Evolutionary conservation across 345 rosid genomes (phyloP), one percentile per base, ranked within the genome.

Genomic region (Citrus cavaleriei): DNA sequence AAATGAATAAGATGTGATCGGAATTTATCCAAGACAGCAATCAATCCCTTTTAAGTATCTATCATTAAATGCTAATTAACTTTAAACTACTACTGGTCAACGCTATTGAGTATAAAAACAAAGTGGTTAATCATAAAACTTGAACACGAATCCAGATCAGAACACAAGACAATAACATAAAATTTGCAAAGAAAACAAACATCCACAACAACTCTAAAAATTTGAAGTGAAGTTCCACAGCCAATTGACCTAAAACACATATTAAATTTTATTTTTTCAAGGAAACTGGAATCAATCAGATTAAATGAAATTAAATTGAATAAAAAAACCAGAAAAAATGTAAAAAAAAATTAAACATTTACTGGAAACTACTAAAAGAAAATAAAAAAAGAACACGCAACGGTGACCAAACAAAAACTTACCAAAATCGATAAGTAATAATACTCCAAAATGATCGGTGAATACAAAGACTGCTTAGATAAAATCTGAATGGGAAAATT

Each of bases 281-380:
- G 51, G 18, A 4, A 3, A 13, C 51, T 7, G 2, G 13, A 73
- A 37, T 34, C 65, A 35, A 54, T 49, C 16, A 70, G 12, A 22
- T 46, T 19, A 38, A 61, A 22, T 16, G 18, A 38, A 19, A n/a
- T 27, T 2, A 32, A 59, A 60, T 25, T 14, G 27, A 6, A 80
- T 60, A 65, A 14, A 46, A n/a, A n/a, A 64, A 46, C 65, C 25
- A 63, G 5, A 25, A 42, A 46, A n/a, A n/a, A n/a, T n/a, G n/a
- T n/a, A n/a, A n/a, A n/a, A n/a, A n/a, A n/a, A 13, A 74, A 16
- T 24, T 32, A 42, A 68, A 2, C 72, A 49, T 69, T 83, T 80
- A 22, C 60, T 18, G 30, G 55, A 68, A 72, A 62, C 19, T 4
- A 71, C 57, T 12, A 13, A 68, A 32, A 6, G 77, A 68, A 72